Evolutionary conservation across 768 basidiomycete genomes (phyloP).

Genomic region (Lentinula sp.): DNA sequence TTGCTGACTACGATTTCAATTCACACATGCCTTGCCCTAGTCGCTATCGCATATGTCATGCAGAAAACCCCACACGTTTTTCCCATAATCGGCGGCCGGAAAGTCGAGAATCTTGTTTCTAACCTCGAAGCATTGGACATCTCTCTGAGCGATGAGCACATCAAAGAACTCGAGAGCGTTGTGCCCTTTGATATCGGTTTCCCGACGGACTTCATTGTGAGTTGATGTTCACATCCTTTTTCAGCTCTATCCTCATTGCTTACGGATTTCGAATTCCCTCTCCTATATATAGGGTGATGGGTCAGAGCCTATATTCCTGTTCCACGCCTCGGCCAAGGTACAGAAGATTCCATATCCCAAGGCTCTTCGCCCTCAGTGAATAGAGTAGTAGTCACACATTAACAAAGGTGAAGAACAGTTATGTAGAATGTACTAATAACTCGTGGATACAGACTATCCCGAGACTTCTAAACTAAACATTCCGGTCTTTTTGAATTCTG

Average conservation of each 20-base stretch:
- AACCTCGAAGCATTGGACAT: conserved; percentile 35
- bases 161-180: conserved; percentile 26
- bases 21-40: conserved; percentile 6
- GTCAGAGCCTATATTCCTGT: conserved; percentile 11
- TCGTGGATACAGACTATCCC: too few relatives aligned
- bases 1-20: neutral
- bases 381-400: neutral
- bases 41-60: conserved; percentile 38
- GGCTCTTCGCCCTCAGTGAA: conserved; percentile 1
- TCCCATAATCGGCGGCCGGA: conserved; percentile 22
- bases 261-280: neutral
- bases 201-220: conserved; percentile 16
- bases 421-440: too few relatives aligned
- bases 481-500: too few relatives aligned
- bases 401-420: too few relatives aligned
- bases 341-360: neutral
- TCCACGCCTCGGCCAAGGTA: conserved; percentile 7
- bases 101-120: conserved; percentile 30
- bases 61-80: conserved; percentile 7
- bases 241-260: neutral
- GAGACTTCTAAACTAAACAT: too few relatives aligned
- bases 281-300: conserved; percentile 20
- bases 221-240: neutral
- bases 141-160: conserved; percentile 28
- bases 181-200: conserved; percentile 34